phyloP scores from a whole-genome alignment of 352 stramenopile genomes.

The Phytophthora crassamura region DNA sequence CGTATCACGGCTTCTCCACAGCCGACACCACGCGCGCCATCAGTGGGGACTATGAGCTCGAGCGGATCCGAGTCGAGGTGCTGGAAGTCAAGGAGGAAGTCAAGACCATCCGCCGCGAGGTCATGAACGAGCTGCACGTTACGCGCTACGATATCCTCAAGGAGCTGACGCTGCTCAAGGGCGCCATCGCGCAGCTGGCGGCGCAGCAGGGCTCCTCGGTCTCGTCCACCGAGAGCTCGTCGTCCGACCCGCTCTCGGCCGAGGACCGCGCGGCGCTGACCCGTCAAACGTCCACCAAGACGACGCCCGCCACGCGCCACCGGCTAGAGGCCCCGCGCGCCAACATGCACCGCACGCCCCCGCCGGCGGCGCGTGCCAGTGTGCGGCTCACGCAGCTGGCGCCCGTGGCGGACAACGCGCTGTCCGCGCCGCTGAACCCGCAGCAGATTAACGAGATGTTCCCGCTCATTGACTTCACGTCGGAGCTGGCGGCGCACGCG shows the following conservation, averaged over 20 bases:
- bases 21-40: background rate
- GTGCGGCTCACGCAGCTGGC: constrained; percentile 67
- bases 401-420: constrained; percentile 67
- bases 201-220: constrained; percentile 16
- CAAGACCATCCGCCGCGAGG: constrained; percentile 68
- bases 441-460: constrained; percentile 88
- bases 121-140: constrained; percentile 88
- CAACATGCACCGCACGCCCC: constrained; percentile 25
- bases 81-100: constrained; percentile 73
- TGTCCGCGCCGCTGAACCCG: constrained; percentile 68
- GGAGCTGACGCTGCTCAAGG: constrained; percentile 82
- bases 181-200: constrained; percentile 69
- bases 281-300: constrained; percentile 52
- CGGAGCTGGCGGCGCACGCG: constrained; percentile 54
- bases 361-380: constrained; percentile 26
- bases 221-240: constrained; percentile 33
- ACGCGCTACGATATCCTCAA: constrained; percentile 89
- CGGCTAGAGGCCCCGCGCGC: constrained; percentile 55
- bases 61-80: constrained; percentile 62
- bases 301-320: constrained; percentile 56
- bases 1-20: constrained; percentile 23
- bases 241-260: constrained; percentile 41
- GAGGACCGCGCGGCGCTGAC: constrained; percentile 55
- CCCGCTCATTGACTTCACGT: constrained; percentile 71
- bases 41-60: constrained; percentile 28